phyloP scores from a whole-genome alignment of 2,329 filamentous ascomycete genomes.

The Talaromyces sp. region DNA sequence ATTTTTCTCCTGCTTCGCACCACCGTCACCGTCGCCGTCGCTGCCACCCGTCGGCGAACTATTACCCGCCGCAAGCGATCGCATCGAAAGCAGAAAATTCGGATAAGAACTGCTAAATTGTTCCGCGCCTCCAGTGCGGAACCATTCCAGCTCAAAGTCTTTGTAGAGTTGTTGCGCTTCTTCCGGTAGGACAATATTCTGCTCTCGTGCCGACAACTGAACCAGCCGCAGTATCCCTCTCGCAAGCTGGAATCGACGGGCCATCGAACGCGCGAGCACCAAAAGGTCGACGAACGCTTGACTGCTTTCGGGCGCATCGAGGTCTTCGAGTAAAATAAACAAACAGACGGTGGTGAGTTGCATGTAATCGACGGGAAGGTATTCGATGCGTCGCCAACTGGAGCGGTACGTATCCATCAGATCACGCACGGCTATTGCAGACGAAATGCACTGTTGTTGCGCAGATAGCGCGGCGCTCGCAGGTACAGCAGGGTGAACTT shows the following conservation, averaged over 20 bases:
- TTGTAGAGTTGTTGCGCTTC: conserved; percentile 9
- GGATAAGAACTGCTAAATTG: conserved; percentile 17
- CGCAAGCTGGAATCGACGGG: conserved; percentile 12
- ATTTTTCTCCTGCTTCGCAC: background rate
- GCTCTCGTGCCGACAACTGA: conserved; percentile 14
- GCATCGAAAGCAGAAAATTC: conserved; percentile 15
- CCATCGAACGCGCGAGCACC: conserved; percentile 13
- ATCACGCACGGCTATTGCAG: conserved; percentile 11
- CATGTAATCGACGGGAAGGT: conserved; percentile 16
- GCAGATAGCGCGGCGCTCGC: background rate
- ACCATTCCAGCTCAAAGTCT: conserved; percentile 17
- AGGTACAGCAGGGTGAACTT: conserved; percentile 12
- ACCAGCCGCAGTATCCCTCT: conserved; percentile 15
- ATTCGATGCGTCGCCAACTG: conserved; percentile 15
- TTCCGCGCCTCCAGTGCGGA: background rate
- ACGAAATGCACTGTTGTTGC: conserved; percentile 11
- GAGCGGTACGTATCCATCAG: conserved; percentile 10
- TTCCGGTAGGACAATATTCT: conserved; percentile 14
- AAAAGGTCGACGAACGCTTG: conserved; percentile 14
- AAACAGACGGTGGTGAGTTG: conserved; percentile 12
- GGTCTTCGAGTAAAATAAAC: conserved; percentile 15
- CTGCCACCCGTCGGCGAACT: background rate
- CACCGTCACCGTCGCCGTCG: background rate
- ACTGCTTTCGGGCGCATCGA: conserved; percentile 6
- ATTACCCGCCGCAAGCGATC: conserved; percentile 2